A percentile compares a stretch with the other conserved stretches of the same genome.
These are phyloP conservation scores for Volvariella volvacea DNA, from an alignment of 1,284 basidiomycete species.

Conservation along the genomic window DNA sequence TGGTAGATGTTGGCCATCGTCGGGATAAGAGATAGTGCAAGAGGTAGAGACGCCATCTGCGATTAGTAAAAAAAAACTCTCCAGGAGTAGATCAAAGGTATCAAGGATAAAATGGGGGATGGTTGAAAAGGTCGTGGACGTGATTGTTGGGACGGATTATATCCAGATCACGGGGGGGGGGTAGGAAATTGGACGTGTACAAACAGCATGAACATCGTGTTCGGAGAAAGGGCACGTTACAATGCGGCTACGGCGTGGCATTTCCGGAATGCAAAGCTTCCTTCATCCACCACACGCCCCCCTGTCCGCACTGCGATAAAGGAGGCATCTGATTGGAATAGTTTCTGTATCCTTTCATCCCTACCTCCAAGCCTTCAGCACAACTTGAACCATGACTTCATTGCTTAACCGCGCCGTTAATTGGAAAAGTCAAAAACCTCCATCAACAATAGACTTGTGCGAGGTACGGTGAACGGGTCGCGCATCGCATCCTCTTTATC, in stretches of 20 bases:
- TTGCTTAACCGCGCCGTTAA: slow-evolving; percentile 30
- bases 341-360: slow-evolving; percentile 12
- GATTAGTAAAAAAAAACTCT: background rate
- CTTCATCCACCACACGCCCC: slow-evolving; percentile 15
- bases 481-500: background rate
- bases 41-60: slow-evolving; percentile 39
- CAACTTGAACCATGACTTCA: slow-evolving; percentile 27
- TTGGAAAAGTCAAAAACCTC: slow-evolving; percentile 25
- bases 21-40: slow-evolving; percentile 45
- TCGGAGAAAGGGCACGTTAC: slow-evolving; percentile 5
- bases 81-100: background rate
- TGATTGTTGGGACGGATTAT: background rate
- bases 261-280: slow-evolving; percentile 19
- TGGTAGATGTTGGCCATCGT: slow-evolving; percentile 43
- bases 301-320: slow-evolving; percentile 11
- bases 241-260: slow-evolving; percentile 26
- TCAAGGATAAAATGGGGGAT: background rate
- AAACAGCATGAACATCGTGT: background rate
- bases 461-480: slow-evolving; percentile 29
- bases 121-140: background rate
- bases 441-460: slow-evolving; percentile 29
- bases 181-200: too few relatives aligned
- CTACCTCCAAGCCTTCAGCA: slow-evolving; percentile 9
- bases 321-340: slow-evolving; percentile 7
- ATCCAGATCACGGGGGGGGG: background rate